Conservation (phyloP, 441 rosid genomes). For the Populus trichocarpa region DNA sequence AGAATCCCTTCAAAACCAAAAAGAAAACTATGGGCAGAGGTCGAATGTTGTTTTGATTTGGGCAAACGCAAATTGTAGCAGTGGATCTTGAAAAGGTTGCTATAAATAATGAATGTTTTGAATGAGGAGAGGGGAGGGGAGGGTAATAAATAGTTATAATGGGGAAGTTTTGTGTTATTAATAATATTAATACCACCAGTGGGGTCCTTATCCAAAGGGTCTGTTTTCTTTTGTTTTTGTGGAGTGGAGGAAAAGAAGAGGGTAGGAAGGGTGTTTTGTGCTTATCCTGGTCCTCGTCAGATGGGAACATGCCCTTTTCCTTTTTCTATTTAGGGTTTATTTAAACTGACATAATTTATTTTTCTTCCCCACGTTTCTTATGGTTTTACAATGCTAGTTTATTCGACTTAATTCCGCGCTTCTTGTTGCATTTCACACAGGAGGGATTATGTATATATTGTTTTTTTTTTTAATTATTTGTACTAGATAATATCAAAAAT, state of each 20-base stretch:
- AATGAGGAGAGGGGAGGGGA: neutral
- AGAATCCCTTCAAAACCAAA: too few relatives aligned
- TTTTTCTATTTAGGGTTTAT: neutral
- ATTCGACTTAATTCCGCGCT: too few relatives aligned
- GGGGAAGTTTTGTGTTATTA: too few relatives aligned
- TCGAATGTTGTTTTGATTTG: neutral
- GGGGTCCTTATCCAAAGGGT: conserved; percentile 18
- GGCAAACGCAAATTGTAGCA: neutral
- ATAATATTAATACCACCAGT: too few relatives aligned
- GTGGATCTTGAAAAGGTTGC: neutral
- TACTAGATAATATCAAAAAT: too few relatives aligned
- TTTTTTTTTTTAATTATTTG: too few relatives aligned
- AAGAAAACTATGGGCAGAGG: neutral
- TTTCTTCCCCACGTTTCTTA: neutral
- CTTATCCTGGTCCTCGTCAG: neutral
- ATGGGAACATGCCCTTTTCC: too few relatives aligned
- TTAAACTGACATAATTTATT: neutral
- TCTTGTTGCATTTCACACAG: too few relatives aligned
- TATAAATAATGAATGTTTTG: neutral
- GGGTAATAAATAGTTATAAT: too few relatives aligned
- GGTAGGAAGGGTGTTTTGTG: neutral
- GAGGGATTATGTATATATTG: too few relatives aligned
- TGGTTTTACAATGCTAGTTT: too few relatives aligned
- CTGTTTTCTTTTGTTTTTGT: neutral
- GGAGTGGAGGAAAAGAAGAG: neutral